Evolutionary conservation across 2,329 filamentous ascomycete species (phyloP).

Genomic region (Paecilomyces dactylethromorphus): DNA sequence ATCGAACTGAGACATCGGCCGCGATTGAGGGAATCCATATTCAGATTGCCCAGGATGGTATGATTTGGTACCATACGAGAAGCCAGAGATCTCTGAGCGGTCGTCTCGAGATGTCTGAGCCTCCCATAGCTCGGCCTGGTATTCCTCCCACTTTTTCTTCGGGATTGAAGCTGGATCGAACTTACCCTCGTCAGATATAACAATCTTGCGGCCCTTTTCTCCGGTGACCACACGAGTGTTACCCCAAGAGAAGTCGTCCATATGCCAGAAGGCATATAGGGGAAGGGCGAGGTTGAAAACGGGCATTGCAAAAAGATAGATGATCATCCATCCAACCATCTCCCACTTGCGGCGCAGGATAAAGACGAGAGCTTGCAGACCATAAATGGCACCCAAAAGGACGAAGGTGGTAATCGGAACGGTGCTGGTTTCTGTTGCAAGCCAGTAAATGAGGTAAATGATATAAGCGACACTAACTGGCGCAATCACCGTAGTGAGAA

Average conservation of each 20-base stretch:
- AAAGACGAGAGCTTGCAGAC: constrained; percentile 94
- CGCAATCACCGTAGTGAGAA: constrained; percentile 85
- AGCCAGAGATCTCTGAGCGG: constrained; percentile 83
- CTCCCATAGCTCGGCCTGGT: constrained; percentile 97
- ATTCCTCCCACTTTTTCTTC: constrained; percentile 98
- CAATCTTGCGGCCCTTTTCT: constrained; percentile 83
- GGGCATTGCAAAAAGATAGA: constrained; percentile 86
- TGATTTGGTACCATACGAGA: constrained; percentile 87
- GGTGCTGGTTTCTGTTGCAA: constrained; percentile 55
- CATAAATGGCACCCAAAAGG: constrained; percentile 89
- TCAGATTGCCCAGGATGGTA: constrained; percentile 58
- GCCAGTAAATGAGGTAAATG: constrained; percentile 74
- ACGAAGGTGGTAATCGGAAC: constrained; percentile 84
- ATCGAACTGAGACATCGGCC: constrained; percentile 55
- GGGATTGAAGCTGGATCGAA: constrained; percentile 91
- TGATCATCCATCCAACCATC: constrained; percentile 98
- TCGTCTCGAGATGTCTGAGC: constrained; percentile 79
- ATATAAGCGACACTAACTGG: constrained; percentile 89
- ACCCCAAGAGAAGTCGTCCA: constrained; percentile 99
- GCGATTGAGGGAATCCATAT: constrained; percentile 61
- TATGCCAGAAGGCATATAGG: constrained; percentile 96
- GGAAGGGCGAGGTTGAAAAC: constrained; percentile 88
- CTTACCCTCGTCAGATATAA: constrained; percentile 95
- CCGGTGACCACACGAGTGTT: constrained; percentile 96
- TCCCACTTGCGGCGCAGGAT: constrained; percentile 96